These are phyloP conservation scores for Prunus kanzakura DNA, from an alignment of 306 rosid genomes.

Conservation along the genomic window DNA sequence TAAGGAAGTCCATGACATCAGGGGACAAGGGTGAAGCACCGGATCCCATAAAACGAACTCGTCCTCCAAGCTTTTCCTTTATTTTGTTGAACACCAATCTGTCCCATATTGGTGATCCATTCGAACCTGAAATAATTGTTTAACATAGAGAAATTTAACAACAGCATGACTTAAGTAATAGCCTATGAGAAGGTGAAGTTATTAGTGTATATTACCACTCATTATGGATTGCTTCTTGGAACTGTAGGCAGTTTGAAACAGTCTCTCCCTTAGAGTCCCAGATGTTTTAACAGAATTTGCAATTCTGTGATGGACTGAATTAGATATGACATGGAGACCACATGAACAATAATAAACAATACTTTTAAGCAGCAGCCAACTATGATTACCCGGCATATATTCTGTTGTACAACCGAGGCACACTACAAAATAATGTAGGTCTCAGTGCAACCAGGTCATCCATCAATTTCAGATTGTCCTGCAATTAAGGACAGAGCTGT, in stretches of 20 bases:
- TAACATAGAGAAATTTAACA: background rate
- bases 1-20: constrained; percentile 81
- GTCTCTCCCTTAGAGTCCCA: constrained; percentile 71
- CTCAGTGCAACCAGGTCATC: constrained; percentile 73
- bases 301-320: constrained; percentile 47
- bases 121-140: constrained; percentile 45
- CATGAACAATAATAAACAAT: constrained; percentile 13
- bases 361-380: background rate
- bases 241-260: constrained; percentile 79
- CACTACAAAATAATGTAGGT: constrained; percentile 87
- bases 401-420: constrained; percentile 86
- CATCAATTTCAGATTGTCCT: constrained; percentile 84
- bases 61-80: constrained; percentile 79
- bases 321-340: background rate
- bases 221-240: constrained; percentile 74
- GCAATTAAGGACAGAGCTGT: constrained; percentile 22
- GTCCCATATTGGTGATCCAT: constrained; percentile 81
- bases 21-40: constrained; percentile 94
- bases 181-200: background rate
- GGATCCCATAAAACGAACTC: constrained; percentile 72
- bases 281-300: constrained; percentile 64
- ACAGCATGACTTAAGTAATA: background rate
- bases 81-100: constrained; percentile 83
- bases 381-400: constrained; percentile 77
- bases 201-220: constrained; percentile 41